A percentile compares a stretch with the other conserved stretches of the same genome.
phyloP scores from a whole-genome alignment of 225 moss, liverwort and hornwort species.

The Pleurozium schreberi region DNA sequence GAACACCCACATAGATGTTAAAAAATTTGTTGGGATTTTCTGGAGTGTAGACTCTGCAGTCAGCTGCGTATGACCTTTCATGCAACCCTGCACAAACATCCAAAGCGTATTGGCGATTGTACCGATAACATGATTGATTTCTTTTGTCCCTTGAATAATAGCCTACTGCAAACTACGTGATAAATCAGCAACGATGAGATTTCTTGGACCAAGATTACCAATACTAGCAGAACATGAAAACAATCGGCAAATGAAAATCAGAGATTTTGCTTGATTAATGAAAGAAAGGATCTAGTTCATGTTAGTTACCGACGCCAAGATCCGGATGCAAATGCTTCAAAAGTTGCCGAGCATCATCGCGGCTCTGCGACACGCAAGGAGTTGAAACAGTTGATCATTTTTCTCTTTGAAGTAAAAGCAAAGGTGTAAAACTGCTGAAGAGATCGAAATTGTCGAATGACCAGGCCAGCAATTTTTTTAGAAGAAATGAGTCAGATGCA shows the following conservation, averaged over 20 bases:
- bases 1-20: conserved; percentile 51
- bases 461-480: not conserved
- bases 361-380: conserved; percentile 33
- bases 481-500: not conserved
- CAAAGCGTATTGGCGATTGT: not conserved
- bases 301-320: conserved; percentile 64
- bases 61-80: conserved; percentile 77
- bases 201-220: not conserved
- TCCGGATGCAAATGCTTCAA: conserved; percentile 77
- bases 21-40: conserved; percentile 66
- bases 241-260: not conserved
- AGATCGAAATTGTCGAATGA: not conserved
- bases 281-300: not conserved
- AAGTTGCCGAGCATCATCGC: conserved; percentile 72
- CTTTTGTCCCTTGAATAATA: not conserved
- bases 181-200: not conserved
- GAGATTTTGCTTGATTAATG: not conserved
- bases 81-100: conserved; percentile 41
- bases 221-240: not conserved
- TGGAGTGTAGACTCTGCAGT: conserved; percentile 92
- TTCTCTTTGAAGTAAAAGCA: not conserved
- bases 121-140: not conserved
- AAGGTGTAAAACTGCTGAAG: not conserved
- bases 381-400: not conserved
- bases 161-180: not conserved